A percentile compares a stretch with the other conserved stretches of the same genome.
These are phyloP conservation scores for Paecilomyces fulvus DNA, from an alignment of 2,329 filamentous ascomycete genomes.

Conservation along the genomic window DNA sequence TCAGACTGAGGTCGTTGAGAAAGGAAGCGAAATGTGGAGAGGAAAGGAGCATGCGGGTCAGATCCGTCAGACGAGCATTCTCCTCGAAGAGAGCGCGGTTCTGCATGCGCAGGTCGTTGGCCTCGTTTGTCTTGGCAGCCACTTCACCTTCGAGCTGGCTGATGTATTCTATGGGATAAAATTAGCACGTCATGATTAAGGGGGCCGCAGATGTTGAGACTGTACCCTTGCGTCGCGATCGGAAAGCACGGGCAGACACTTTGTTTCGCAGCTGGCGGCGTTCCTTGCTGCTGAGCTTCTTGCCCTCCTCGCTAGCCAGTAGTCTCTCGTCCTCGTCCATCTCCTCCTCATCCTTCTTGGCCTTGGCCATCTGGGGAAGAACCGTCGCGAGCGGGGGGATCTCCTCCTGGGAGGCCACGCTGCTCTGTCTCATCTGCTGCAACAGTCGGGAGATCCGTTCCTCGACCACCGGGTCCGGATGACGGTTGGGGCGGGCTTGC, in stretches of 20 bases:
- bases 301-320: constrained; percentile 92
- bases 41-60: constrained; percentile 72
- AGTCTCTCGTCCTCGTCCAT: constrained; percentile 98
- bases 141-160: constrained; percentile 86
- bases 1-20: constrained; percentile 60
- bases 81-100: constrained; percentile 78
- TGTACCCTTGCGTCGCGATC: constrained; percentile 95
- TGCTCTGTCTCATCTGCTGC: constrained; percentile 79
- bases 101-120: constrained; percentile 67
- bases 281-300: constrained; percentile 98
- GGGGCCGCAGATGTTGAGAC: constrained; percentile 3
- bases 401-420: constrained; percentile 48
- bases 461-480: constrained; percentile 64
- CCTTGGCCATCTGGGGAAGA: constrained; percentile 60
- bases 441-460: constrained; percentile 90
- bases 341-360: constrained; percentile 91
- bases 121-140: constrained; percentile 72
- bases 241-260: constrained; percentile 94
- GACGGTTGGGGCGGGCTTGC: constrained; percentile 25
- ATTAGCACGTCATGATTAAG: constrained; percentile 5
- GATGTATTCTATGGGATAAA: constrained; percentile 72
- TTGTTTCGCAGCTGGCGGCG: constrained; percentile 97
- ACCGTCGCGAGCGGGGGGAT: constrained; percentile 28
- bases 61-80: constrained; percentile 69
- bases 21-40: constrained; percentile 78